Conservation (phyloP, 108 stramenopile species). For the Nitzschia sp. region DNA sequence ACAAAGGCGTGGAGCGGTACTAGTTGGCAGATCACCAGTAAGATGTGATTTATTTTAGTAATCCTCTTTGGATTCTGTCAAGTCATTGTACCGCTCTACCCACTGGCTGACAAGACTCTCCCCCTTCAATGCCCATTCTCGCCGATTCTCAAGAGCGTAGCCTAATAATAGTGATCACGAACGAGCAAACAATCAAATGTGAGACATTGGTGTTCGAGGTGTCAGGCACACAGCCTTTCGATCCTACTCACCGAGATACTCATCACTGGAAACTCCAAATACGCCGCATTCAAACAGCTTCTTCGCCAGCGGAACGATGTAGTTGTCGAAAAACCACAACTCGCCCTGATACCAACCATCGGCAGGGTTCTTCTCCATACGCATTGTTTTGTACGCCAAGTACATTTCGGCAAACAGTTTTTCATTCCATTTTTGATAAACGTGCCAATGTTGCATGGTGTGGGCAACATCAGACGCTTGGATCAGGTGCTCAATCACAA, state of each 20-base stretch:
- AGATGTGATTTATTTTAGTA: no score
- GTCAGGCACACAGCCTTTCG: no score
- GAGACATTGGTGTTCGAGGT: no score
- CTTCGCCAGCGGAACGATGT: conserved; percentile 23
- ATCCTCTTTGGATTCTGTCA: no score
- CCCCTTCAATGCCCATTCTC: not conserved
- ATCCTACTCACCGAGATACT: no score
- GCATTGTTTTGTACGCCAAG: conserved; percentile 10
- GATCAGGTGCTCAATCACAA: conserved; percentile 28
- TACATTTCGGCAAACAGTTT: conserved; percentile 26
- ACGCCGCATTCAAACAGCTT: conserved; percentile 24
- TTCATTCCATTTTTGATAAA: conserved; percentile 20
- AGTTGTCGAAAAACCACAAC: conserved; percentile 18
- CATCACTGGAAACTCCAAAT: conserved; percentile 27
- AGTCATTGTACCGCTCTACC: no score
- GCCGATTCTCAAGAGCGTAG: not conserved
- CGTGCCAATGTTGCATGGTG: conserved; percentile 33
- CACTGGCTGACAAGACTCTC: no score
- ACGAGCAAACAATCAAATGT: no score
- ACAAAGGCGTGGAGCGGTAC: no score
- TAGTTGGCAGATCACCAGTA: no score
- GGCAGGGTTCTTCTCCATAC: conserved; percentile 14
- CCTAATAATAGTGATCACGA: no score
- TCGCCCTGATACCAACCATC: conserved; percentile 26
- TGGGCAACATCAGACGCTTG: conserved; percentile 27